phyloP scores from a whole-genome alignment of 2,329 filamentous ascomycete genomes.

The Colletotrichum euphorbiae region DNA sequence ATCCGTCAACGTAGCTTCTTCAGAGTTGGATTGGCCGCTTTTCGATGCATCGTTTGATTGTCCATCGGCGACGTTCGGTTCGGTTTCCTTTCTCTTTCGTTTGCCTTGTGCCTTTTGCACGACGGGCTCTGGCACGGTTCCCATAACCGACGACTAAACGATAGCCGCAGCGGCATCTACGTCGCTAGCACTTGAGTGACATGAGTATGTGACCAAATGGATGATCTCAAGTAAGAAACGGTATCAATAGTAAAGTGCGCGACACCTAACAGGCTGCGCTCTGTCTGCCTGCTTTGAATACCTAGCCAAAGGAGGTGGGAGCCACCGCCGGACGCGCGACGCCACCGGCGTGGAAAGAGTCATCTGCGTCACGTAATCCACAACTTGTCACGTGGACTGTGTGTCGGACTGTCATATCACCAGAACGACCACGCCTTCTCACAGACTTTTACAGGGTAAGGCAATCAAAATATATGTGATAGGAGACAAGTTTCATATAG shows the following conservation, averaged over 20 bases:
- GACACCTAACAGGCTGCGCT: background rate
- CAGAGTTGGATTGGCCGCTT: background rate
- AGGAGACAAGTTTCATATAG: background rate
- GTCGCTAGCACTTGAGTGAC: background rate
- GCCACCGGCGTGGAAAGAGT: constrained; percentile 18
- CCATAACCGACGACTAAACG: background rate
- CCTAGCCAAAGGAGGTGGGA: background rate
- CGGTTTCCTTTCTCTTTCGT: constrained; percentile 36
- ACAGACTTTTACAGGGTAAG: background rate
- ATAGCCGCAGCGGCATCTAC: background rate
- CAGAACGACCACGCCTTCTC: too few species aligned
- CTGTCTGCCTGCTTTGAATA: background rate
- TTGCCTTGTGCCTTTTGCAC: constrained; percentile 27
- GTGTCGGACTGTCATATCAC: too few species aligned
- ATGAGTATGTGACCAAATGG: background rate
- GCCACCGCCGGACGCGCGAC: background rate
- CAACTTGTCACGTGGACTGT: constrained; percentile 52
- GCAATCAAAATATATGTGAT: background rate
- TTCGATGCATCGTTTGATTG: background rate
- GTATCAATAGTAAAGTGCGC: background rate
- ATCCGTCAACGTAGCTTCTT: background rate
- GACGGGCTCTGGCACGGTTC: background rate
- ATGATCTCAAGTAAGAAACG: background rate
- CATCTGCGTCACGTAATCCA: constrained; percentile 48
- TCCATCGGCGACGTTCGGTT: background rate